Evolutionary conservation across 345 rosid genomes (phyloP).

Genomic region (Populus simonii): DNA sequence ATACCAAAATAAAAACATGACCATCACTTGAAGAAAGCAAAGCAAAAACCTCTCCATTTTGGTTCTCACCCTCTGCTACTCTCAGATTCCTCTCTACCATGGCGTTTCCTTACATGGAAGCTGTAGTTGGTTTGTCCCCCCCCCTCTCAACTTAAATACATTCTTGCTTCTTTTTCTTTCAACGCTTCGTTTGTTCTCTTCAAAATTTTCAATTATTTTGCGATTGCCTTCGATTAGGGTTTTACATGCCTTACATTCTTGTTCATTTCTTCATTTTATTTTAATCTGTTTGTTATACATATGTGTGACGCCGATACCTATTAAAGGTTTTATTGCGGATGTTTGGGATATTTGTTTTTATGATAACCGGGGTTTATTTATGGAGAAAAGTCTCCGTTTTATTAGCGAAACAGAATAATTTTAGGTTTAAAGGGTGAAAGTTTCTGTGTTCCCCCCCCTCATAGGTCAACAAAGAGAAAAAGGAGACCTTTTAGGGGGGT

Average conservation of each 20-base stretch:
- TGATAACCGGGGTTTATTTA: background rate
- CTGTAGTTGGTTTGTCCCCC: conserved; percentile 64
- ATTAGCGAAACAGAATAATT: background rate
- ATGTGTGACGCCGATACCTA: background rate
- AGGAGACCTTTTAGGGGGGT: background rate
- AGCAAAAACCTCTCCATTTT: background rate
- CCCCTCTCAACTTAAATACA: background rate
- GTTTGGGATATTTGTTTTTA: background rate
- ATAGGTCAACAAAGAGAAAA: background rate
- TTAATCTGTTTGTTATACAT: background rate
- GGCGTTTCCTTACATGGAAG: conserved; percentile 91
- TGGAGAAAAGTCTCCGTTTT: background rate
- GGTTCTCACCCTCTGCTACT: background rate
- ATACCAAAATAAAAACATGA: background rate
- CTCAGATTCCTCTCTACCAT: conserved; percentile 32
- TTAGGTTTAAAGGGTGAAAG: background rate
- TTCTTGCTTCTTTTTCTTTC: background rate
- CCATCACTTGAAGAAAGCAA: background rate
- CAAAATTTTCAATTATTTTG: background rate
- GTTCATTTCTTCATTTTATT: background rate
- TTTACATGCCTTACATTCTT: background rate
- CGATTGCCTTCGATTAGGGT: background rate
- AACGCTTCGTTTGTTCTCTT: background rate
- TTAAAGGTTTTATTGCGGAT: background rate
- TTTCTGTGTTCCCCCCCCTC: no score